These are phyloP conservation scores for Chaetomium sp. DNA, from an alignment of 2,329 filamentous ascomycete species.

Conservation along the genomic window DNA sequence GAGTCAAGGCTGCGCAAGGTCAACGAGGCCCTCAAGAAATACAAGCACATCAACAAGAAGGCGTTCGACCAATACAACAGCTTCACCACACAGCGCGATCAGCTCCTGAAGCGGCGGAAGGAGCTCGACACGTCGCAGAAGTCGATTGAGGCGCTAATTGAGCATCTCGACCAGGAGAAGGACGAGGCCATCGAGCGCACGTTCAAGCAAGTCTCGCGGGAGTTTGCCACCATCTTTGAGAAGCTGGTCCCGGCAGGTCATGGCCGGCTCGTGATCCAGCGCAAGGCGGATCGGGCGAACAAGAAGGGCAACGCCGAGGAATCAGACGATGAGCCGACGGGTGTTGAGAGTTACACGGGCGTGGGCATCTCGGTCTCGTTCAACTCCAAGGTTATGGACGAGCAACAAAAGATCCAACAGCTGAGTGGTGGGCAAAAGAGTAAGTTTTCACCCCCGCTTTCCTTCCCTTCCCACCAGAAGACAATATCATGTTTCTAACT, in stretches of 20 bases:
- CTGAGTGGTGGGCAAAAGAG: conserved; percentile 97
- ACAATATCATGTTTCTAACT: neutral
- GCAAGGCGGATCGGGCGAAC: conserved; percentile 72
- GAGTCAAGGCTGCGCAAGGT: conserved; percentile 79
- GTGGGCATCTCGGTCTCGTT: conserved; percentile 97
- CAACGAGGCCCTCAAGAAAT: conserved; percentile 92
- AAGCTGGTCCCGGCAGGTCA: conserved; percentile 92
- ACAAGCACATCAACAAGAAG: conserved; percentile 98
- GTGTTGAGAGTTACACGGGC: conserved; percentile 92
- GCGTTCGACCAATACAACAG: conserved; percentile 98
- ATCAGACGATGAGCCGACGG: conserved; percentile 67
- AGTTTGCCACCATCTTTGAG: conserved; percentile 91
- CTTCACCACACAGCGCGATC: conserved; percentile 90
- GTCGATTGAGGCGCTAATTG: conserved; percentile 90
- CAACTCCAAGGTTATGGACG: conserved; percentile 92
- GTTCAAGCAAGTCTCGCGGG: conserved; percentile 94
- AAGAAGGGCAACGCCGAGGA: conserved; percentile 57
- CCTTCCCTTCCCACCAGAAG: neutral
- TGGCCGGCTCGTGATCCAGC: conserved; percentile 88
- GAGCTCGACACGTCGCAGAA: conserved; percentile 85
- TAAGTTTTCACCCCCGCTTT: conserved; percentile 47
- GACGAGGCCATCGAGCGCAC: conserved; percentile 98
- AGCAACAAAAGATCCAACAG: conserved; percentile 97
- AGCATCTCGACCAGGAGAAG: conserved; percentile 90
- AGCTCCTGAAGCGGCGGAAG: conserved; percentile 77